A percentile compares a stretch with the other conserved stretches of the same genome.
phyloP scores from a whole-genome alignment of 148 eudicot genomes.

The Salicornia ramosissima region DNA sequence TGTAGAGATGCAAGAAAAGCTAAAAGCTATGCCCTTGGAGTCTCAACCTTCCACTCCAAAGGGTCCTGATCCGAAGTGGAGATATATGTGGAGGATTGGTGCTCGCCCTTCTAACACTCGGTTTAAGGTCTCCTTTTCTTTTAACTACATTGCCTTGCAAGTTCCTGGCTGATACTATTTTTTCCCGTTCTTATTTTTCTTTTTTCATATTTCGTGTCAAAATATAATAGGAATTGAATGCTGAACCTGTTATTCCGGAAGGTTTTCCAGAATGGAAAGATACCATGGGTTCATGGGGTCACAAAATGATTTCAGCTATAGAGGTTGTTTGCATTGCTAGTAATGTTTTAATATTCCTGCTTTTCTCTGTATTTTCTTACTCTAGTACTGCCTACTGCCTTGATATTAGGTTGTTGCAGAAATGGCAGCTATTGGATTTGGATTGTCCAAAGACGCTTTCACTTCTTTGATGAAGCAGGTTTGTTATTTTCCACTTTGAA shows the following conservation, averaged over 20 bases:
- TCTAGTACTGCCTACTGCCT: not conserved
- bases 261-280: constrained; percentile 92
- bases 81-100: constrained; percentile 99
- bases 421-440: constrained; percentile 93
- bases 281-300: constrained; percentile 95
- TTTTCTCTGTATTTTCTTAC: not conserved
- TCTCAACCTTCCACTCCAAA: constrained; percentile 55
- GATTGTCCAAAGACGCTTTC: constrained; percentile 78
- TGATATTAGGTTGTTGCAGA: constrained; percentile 73
- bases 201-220: not conserved
- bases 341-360: not conserved
- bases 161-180: not conserved
- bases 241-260: constrained; percentile 93
- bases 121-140: constrained; percentile 46
- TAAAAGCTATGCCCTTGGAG: constrained; percentile 59
- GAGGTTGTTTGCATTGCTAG: constrained; percentile 41
- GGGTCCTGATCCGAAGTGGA: constrained; percentile 99
- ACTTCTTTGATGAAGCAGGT: constrained; percentile 92
- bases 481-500: not conserved
- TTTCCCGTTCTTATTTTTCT: not conserved
- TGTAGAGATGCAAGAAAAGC: constrained; percentile 63
- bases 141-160: not conserved
- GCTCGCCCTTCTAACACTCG: constrained; percentile 72
- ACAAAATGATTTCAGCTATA: constrained; percentile 79
- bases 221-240: constrained; percentile 59